Evolutionary conservation across 306 rosid genomes (phyloP).

Genomic region (Cicer cuneatum): DNA sequence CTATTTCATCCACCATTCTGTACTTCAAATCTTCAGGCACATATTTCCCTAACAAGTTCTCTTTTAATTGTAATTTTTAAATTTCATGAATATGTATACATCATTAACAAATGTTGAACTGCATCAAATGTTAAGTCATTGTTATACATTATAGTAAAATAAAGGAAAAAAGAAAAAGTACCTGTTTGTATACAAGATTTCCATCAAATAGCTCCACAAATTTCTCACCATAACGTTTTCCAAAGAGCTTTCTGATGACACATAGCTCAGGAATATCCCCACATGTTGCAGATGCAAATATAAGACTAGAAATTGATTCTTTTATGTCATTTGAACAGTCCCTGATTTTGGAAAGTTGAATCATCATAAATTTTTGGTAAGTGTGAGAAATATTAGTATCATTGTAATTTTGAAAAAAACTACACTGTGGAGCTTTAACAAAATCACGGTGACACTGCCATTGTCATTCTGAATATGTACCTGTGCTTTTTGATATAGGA

Average conservation of each 20-base stretch:
- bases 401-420: neutral
- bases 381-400: neutral
- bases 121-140: too few relatives aligned
- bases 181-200: constrained; percentile 79
- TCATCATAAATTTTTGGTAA: neutral
- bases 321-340: constrained; percentile 78
- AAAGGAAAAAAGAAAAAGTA: neutral
- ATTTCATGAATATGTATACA: constrained; percentile 30
- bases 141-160: too few relatives aligned
- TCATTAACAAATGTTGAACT: neutral
- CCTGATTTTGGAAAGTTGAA: constrained; percentile 40
- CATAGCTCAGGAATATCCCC: constrained; percentile 87
- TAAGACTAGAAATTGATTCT: constrained; percentile 84
- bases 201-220: constrained; percentile 69
- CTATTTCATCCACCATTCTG: constrained; percentile 65
- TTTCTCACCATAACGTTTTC: constrained; percentile 68
- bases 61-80: constrained; percentile 57
- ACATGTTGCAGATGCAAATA: constrained; percentile 87
- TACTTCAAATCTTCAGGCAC: constrained; percentile 65
- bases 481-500: constrained; percentile 72
- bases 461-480: too few relatives aligned
- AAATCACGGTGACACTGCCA: too few relatives aligned
- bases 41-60: constrained; percentile 52
- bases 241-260: constrained; percentile 74
- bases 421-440: neutral